Evolutionary conservation across 768 basidiomycete genomes (phyloP).

Genomic region (Lepiota brunneoincarnata): DNA sequence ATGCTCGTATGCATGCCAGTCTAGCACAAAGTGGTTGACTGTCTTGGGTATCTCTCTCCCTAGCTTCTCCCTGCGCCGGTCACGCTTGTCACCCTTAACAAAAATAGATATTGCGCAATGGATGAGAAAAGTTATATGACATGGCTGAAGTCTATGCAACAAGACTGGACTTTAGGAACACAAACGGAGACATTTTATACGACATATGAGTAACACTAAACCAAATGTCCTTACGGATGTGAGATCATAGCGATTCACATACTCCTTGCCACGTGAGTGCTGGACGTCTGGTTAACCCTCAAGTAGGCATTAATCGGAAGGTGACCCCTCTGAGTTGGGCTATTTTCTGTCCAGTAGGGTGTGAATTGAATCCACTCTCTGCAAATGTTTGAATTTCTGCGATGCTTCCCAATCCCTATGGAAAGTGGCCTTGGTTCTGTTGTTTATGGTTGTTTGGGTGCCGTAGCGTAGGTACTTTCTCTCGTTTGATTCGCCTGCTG

Average conservation of each 20-base stretch:
- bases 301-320: conserved; percentile 21
- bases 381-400: conserved; percentile 3
- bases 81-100: conserved; percentile 4
- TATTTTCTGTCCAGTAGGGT: conserved; percentile 18
- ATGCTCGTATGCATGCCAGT: background rate
- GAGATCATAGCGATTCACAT: no score
- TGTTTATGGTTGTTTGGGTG: conserved; percentile 12
- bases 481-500: conserved; percentile 18
- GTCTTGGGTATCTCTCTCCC: background rate
- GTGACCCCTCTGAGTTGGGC: conserved; percentile 27
- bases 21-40: conserved; percentile 6
- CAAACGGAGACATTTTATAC: no score
- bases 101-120: no score
- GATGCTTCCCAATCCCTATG: conserved; percentile 13
- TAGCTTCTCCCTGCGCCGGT: background rate
- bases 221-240: no score
- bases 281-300: no score
- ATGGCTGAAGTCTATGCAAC: no score
- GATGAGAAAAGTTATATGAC: no score
- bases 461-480: conserved; percentile 10
- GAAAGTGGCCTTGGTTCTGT: conserved; percentile 9
- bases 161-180: no score
- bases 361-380: conserved; percentile 12
- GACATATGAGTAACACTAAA: no score
- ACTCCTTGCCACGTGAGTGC: no score